Conservation (phyloP, 176 grass and related monocot species). For the Carex myosuroides region DNA sequence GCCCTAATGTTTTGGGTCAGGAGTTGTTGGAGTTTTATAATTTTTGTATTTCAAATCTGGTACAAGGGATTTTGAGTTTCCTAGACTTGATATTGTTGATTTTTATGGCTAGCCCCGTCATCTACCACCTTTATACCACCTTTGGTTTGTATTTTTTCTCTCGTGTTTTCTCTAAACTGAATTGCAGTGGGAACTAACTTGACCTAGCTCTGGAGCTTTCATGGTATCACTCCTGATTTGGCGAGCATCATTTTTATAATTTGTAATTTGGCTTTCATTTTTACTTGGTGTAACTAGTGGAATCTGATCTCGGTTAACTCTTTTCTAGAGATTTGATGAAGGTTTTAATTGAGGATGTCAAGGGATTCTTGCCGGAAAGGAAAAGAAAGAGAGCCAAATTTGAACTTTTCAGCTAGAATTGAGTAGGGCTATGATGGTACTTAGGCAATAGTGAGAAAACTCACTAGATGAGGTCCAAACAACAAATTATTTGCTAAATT, state of each 20-base stretch:
- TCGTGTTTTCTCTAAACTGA: neutral
- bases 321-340: neutral
- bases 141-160: constrained; percentile 11
- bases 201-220: neutral
- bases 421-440: no score
- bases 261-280: neutral
- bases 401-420: no score
- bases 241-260: neutral
- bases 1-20: neutral
- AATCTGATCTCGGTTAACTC: neutral
- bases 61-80: neutral
- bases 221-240: neutral
- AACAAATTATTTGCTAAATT: neutral
- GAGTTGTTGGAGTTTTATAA: neutral
- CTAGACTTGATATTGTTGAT: neutral
- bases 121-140: neutral
- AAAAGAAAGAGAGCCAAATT: no score
- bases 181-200: no score
- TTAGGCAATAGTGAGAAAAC: neutral
- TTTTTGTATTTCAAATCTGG: neutral
- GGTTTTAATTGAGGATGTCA: no score
- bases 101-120: neutral
- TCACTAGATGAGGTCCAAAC: neutral
- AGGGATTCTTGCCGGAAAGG: no score
- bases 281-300: neutral